A percentile compares a stretch with the other conserved stretches of the same genome.
Evolutionary conservation across 495 filamentous ascomycete species (phyloP).

Genomic region (Copromyces sp.): DNA sequence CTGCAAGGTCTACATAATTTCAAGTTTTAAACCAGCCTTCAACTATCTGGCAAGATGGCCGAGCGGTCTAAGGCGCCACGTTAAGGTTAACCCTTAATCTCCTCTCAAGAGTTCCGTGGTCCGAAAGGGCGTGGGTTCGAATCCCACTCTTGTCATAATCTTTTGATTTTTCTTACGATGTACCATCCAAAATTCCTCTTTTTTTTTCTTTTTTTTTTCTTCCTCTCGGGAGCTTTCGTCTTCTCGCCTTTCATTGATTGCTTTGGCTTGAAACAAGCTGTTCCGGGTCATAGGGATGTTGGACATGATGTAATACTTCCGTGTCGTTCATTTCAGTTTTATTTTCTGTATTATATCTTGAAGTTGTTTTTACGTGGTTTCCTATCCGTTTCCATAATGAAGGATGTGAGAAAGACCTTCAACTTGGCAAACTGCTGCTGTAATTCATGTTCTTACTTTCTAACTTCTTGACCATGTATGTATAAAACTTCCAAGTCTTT

Average conservation of each 20-base stretch:
- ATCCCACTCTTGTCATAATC: conserved; percentile 8
- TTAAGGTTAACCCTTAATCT: conserved; percentile 18
- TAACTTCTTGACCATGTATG: neutral
- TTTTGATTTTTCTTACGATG: neutral
- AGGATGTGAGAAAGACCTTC: neutral
- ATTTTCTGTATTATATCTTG: too few species aligned
- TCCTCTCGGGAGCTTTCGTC: neutral
- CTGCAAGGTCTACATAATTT: too few species aligned
- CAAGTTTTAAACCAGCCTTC: neutral
- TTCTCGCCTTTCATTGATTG: neutral
- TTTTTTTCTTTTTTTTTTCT: neutral
- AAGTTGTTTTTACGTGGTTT: neutral
- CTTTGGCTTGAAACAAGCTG: neutral
- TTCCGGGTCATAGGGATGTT: too few species aligned
- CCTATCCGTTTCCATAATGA: neutral
- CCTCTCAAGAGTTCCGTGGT: neutral
- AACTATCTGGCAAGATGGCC: conserved; percentile 13
- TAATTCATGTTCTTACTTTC: neutral
- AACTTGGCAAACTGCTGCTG: neutral
- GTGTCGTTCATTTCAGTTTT: too few species aligned
- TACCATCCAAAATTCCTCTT: neutral
- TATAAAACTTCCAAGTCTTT: neutral
- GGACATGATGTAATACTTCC: too few species aligned
- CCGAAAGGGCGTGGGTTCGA: conserved; percentile 11
- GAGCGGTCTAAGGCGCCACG: conserved; percentile 20